Evolutionary conservation across 2,329 filamentous ascomycete genomes (phyloP).

Genomic region (Colletotrichum karsti): DNA sequence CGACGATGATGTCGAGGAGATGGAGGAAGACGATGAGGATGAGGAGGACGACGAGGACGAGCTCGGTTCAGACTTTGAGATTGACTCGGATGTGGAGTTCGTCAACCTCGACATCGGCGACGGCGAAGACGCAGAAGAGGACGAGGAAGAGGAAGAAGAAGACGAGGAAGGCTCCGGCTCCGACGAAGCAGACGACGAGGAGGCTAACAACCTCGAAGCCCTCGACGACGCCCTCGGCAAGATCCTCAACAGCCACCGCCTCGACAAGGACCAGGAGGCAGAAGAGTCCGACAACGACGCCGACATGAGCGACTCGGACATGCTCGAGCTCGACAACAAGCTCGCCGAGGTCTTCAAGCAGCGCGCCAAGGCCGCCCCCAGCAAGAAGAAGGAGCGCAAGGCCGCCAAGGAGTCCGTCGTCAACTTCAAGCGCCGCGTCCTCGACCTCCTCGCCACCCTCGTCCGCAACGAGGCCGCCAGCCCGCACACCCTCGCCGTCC

Average conservation of each 20-base stretch:
- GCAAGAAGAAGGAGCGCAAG: constrained; percentile 84
- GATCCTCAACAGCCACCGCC: constrained; percentile 76
- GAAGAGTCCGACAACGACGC: constrained; percentile 69
- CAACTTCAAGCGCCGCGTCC: constrained; percentile 93
- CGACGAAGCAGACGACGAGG: constrained; percentile 48
- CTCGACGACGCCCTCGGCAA: constrained; percentile 80
- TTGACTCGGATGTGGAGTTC: constrained; percentile 60
- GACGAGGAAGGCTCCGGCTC: constrained; percentile 55
- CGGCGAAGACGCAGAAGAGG: constrained; percentile 50
- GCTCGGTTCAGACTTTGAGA: constrained; percentile 54
- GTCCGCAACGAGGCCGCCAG: constrained; percentile 80
- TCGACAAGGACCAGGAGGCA: constrained; percentile 66
- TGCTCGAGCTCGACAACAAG: constrained; percentile 87
- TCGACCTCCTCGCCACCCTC: constrained; percentile 88
- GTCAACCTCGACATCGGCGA: constrained; percentile 51
- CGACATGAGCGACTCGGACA: constrained; percentile 96
- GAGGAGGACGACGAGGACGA: constrained; percentile 48
- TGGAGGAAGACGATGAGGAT: constrained; percentile 49
- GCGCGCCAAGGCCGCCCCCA: constrained; percentile 67
- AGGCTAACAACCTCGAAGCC: constrained; percentile 54
- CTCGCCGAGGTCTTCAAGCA: constrained; percentile 87
- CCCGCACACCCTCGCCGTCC: constrained; percentile 71
- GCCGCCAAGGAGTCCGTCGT: constrained; percentile 89
- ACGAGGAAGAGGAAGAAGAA: constrained; percentile 53
- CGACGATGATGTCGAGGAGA: constrained; percentile 48